Evolutionary conservation across 805 yeast species (phyloP).

Genomic region (Soucietia sequanensis): DNA sequence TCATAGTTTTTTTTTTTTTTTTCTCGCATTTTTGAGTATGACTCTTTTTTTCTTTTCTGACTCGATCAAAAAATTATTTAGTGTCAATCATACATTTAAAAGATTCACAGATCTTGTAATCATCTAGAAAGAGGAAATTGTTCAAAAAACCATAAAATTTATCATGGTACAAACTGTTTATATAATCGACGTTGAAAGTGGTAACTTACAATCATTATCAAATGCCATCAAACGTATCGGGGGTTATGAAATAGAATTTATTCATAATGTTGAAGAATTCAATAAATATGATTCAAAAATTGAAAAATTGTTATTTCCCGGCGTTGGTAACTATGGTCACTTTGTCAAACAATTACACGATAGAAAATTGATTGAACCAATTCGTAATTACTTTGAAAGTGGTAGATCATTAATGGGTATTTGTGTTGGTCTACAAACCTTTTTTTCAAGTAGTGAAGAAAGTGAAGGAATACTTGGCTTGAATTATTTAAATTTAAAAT

Average conservation of each 20-base stretch:
- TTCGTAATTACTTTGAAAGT: conserved; percentile 62
- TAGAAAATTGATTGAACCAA: conserved; percentile 64
- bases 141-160: background rate
- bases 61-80: no score
- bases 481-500: conserved; percentile 42
- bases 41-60: no score
- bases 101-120: no score
- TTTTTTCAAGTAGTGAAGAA: conserved; percentile 76
- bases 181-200: conserved; percentile 91
- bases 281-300: conserved; percentile 41
- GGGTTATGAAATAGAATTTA: conserved; percentile 55
- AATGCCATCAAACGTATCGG: conserved; percentile 86
- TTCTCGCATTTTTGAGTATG: no score
- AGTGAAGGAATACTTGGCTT: conserved; percentile 54
- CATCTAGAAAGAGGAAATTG: no score
- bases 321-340: conserved; percentile 97
- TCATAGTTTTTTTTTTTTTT: no score
- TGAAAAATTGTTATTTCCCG: conserved; percentile 75
- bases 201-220: conserved; percentile 83
- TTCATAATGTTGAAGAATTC: conserved; percentile 59
- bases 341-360: conserved; percentile 69
- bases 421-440: conserved; percentile 92
- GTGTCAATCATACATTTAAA: no score
- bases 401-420: conserved; percentile 94
- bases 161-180: conserved; percentile 40